Conservation (phyloP, 164 flowering plant genomes). For the Nelumbo lutea region DNA sequence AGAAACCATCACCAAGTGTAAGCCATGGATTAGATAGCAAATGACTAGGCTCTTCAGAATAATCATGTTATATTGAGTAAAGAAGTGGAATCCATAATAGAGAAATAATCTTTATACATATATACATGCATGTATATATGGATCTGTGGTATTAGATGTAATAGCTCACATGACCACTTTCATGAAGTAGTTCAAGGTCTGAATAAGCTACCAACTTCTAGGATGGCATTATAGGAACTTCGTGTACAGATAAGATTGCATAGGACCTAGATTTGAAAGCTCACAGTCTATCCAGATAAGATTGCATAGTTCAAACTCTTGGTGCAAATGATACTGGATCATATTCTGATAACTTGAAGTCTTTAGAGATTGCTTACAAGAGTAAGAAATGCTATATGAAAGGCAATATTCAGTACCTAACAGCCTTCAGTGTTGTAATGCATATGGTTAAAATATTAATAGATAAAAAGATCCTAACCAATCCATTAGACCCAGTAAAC, state of each 20-base stretch:
- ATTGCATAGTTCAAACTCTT: no score
- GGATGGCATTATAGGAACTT: no score
- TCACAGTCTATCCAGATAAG: no score
- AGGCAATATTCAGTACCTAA: not conserved
- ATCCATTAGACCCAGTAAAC: no score
- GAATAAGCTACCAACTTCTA: not conserved
- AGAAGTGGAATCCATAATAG: not conserved
- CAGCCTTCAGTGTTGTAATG: not conserved
- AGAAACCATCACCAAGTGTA: conserved; percentile 13
- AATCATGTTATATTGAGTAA: not conserved
- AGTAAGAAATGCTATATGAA: no score
- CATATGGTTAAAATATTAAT: not conserved
- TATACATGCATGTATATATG: conserved; percentile 6
- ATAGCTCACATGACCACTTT: conserved; percentile 1
- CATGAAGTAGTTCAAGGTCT: conserved; percentile 1
- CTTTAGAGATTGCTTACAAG: not conserved
- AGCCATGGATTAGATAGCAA: not conserved
- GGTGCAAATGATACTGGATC: no score
- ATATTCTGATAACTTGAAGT: no score
- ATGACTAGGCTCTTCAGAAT: not conserved
- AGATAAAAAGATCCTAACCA: not conserved
- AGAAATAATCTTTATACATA: not conserved
- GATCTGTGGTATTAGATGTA: not conserved
- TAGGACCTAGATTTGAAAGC: no score
- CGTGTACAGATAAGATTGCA: no score